Percentiles rank a stretch among this genome's conserved stretches.
Evolutionary conservation across 306 rosid species (phyloP).

Genomic region (Acacia crassicarpa): DNA sequence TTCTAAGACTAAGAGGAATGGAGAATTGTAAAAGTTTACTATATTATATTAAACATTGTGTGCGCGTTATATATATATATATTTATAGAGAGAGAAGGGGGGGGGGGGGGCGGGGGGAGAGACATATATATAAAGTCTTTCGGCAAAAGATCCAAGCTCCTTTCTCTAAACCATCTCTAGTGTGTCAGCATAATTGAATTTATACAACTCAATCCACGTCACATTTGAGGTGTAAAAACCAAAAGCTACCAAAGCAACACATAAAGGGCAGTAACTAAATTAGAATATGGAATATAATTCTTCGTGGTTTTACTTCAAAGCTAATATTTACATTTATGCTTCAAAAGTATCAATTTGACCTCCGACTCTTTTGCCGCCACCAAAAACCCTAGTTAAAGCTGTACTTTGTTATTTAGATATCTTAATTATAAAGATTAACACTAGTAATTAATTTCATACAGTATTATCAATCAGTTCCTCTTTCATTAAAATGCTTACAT

Average conservation of each 20-base stretch:
- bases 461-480: not conserved
- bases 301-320: conserved; percentile 31
- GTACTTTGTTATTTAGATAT: not conserved
- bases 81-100: no score
- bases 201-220: conserved; percentile 48
- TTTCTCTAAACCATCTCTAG: conserved; percentile 23
- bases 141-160: conserved; percentile 53
- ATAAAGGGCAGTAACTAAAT: not conserved
- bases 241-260: conserved; percentile 30
- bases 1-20: conserved; percentile 29
- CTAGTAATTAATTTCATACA: not conserved
- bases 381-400: conserved; percentile 6
- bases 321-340: not conserved
- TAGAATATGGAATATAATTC: not conserved
- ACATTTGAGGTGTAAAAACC: conserved; percentile 49
- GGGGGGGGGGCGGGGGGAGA: no score
- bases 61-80: not conserved
- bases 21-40: conserved; percentile 35
- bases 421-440: not conserved
- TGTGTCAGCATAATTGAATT: conserved; percentile 34
- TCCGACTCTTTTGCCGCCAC: conserved; percentile 21
- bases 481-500: not conserved
- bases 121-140: conserved; percentile 46
- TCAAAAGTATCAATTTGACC: conserved; percentile 44
- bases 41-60: not conserved